Conservation (phyloP, 1,284 basidiomycete genomes). For the Phellinidium pouzarii region DNA sequence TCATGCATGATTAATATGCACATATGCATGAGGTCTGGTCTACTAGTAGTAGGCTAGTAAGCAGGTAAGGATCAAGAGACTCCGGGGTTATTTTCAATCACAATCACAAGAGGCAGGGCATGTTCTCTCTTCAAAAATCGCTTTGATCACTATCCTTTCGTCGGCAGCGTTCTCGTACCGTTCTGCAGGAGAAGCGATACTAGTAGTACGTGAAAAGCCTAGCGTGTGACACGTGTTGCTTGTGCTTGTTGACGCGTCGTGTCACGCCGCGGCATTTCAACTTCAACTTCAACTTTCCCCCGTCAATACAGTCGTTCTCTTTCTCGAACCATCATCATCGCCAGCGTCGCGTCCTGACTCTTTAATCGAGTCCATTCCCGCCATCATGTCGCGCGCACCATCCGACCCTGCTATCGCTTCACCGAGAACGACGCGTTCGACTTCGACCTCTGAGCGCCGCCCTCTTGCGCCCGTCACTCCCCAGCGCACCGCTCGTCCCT, state of each 20-base stretch:
- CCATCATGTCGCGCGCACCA: slow-evolving; percentile 9
- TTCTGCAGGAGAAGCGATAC: neutral
- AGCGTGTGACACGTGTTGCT: neutral
- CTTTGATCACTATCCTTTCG: no score
- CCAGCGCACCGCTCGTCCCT: slow-evolving; percentile 15
- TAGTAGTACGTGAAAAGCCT: neutral
- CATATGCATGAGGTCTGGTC: no score
- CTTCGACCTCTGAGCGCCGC: slow-evolving; percentile 15
- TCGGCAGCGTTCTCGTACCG: no score
- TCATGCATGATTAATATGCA: no score
- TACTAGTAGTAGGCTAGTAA: no score
- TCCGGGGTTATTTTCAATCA: no score
- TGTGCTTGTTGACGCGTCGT: neutral
- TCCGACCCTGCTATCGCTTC: slow-evolving; percentile 13
- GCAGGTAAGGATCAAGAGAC: no score
- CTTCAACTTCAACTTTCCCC: neutral
- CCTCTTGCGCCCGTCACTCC: slow-evolving; percentile 19
- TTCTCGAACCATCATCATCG: neutral
- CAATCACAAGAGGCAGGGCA: no score
- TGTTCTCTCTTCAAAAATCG: no score
- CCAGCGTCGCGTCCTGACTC: neutral
- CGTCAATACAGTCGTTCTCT: neutral
- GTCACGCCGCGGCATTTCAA: neutral
- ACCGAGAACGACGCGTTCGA: slow-evolving; percentile 11
- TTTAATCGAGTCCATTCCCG: no score